Evolutionary conservation across 2,329 filamentous ascomycete genomes (phyloP).

Genomic region (Diaporthe citri): DNA sequence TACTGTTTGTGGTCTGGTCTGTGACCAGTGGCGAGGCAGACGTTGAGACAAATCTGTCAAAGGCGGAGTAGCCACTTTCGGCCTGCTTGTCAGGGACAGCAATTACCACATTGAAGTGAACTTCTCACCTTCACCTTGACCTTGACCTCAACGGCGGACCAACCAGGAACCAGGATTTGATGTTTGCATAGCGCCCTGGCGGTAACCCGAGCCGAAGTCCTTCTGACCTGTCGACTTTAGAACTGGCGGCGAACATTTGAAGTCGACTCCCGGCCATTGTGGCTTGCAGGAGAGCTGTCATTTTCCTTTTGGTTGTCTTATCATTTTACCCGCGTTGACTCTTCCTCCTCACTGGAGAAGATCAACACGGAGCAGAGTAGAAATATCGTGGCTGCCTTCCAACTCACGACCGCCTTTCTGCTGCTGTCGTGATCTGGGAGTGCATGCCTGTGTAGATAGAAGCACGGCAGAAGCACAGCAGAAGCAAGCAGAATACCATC

Average conservation of each 20-base stretch:
- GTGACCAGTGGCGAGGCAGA: neutral
- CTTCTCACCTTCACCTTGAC: slow-evolving; percentile 4
- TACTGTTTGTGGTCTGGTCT: neutral
- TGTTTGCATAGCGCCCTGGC: neutral
- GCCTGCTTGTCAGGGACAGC: neutral
- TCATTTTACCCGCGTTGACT: neutral
- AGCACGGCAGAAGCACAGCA: neutral
- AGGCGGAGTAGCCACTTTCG: neutral
- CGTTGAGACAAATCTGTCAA: neutral
- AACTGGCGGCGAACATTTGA: neutral
- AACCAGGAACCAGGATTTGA: neutral
- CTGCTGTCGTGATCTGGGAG: too few species aligned
- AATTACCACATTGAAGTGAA: neutral
- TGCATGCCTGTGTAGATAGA: neutral
- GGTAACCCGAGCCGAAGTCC: slow-evolving; percentile 10
- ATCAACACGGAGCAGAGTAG: neutral
- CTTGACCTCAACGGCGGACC: neutral
- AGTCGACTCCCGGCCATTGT: neutral
- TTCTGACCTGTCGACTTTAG: slow-evolving; percentile 25
- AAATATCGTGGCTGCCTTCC: neutral
- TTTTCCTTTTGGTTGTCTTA: neutral
- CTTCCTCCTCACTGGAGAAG: neutral
- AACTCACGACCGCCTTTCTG: too few species aligned
- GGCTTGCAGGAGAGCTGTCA: slow-evolving; percentile 11
- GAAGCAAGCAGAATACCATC: slow-evolving; percentile 15